Conservation (phyloP, 805 yeast genomes). For the Starmerella kuoi region DNA sequence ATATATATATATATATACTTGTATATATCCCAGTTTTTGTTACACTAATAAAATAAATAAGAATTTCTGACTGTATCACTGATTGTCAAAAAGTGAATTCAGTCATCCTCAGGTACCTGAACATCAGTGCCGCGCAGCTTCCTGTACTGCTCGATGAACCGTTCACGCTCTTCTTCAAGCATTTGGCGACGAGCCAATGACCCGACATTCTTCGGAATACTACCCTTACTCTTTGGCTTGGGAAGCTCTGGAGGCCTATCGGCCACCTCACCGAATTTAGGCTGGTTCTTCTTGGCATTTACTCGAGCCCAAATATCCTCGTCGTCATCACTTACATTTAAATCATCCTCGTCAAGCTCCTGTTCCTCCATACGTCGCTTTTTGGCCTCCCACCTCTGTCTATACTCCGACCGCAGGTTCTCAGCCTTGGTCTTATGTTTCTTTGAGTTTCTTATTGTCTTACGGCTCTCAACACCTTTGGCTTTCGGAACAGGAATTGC, state of each 20-base stretch:
- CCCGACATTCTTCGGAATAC: constrained; percentile 34
- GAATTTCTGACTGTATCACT: too few species aligned
- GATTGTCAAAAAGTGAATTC: neutral
- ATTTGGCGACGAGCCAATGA: constrained; percentile 28
- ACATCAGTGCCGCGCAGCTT: constrained; percentile 12
- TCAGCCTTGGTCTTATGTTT: constrained; percentile 23
- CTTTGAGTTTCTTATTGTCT: constrained; percentile 23
- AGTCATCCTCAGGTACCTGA: neutral
- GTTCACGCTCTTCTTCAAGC: constrained; percentile 31
- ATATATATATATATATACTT: too few species aligned
- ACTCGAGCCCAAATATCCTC: constrained; percentile 35
- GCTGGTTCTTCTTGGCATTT: constrained; percentile 23
- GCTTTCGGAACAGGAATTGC: constrained; percentile 32
- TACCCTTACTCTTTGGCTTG: constrained; percentile 24
- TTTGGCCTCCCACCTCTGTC: constrained; percentile 17
- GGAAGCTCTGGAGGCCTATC: constrained; percentile 33
- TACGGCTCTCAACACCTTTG: constrained; percentile 26
- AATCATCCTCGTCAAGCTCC: constrained; percentile 17
- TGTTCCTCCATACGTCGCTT: constrained; percentile 17
- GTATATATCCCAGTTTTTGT: too few species aligned
- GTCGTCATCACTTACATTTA: constrained; percentile 26
- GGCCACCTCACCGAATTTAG: constrained; percentile 34
- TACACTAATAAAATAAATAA: too few species aligned
- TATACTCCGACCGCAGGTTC: constrained; percentile 21
- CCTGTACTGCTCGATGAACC: constrained; percentile 29